A percentile compares a stretch with the other conserved stretches of the same genome.
Evolutionary conservation across 805 yeast genomes (phyloP).

Genomic region (Pichia cabralensis): DNA sequence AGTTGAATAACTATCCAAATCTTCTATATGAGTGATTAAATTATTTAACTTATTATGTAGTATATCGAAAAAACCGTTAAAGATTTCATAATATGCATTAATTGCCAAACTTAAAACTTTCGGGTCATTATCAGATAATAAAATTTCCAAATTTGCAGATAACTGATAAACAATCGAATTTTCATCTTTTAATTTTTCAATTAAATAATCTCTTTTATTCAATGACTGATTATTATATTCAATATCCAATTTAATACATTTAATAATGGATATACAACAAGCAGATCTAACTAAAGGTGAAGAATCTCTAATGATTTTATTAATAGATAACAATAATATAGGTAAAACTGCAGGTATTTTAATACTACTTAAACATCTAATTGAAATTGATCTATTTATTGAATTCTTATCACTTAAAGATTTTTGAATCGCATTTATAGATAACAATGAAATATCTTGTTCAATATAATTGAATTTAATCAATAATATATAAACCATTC

Average conservation of each 20-base stretch:
- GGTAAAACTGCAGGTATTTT: conserved; percentile 74
- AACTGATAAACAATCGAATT: conserved; percentile 40
- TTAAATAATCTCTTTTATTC: conserved; percentile 3
- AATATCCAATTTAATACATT: conserved; percentile 32
- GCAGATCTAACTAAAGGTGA: conserved; percentile 74
- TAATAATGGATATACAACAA: conserved; percentile 66
- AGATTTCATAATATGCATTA: conserved; percentile 41
- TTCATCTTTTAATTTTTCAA: conserved; percentile 15
- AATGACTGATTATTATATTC: conserved; percentile 14
- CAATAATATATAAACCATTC: conserved; percentile 68
- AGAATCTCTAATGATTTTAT: conserved; percentile 56
- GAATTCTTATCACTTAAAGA: conserved; percentile 63
- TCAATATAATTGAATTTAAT: conserved; percentile 70
- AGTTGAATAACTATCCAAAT: conserved; percentile 71
- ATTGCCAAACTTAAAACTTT: conserved; percentile 66
- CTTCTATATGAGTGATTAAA: conserved; percentile 27
- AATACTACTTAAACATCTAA: conserved; percentile 76
- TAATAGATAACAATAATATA: conserved; percentile 63
- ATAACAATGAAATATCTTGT: conserved; percentile 81
- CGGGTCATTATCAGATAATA: conserved; percentile 57
- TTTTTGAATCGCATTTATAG: conserved; percentile 88
- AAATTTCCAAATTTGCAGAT: conserved; percentile 34
- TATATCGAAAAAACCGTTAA: conserved; percentile 48
- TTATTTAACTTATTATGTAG: conserved; percentile 62
- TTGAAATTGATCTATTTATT: conserved; percentile 57